These are phyloP conservation scores for Penicillium sp. DNA, from an alignment of 2,329 filamentous ascomycete genomes.

Conservation along the genomic window DNA sequence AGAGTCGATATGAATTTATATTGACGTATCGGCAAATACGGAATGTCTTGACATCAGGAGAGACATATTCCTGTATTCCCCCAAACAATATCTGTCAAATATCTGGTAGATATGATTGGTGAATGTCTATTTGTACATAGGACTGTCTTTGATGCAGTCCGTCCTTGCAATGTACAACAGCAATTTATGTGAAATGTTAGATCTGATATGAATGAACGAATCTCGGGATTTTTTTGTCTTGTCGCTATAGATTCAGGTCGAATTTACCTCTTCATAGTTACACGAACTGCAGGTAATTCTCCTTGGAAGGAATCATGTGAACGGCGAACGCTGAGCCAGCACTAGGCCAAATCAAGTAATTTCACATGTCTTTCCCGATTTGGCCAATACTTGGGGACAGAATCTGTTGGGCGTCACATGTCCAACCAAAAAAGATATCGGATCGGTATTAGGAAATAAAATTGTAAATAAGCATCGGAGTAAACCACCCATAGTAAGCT, in stretches of 20 bases:
- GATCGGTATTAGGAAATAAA: too few relatives aligned
- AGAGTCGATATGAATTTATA: not conserved
- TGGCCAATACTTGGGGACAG: too few relatives aligned
- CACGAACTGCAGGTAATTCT: not conserved
- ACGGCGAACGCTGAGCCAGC: not conserved
- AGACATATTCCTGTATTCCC: not conserved
- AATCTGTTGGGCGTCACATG: too few relatives aligned
- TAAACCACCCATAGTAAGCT: too few relatives aligned
- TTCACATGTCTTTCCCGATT: not conserved
- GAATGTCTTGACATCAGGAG: not conserved
- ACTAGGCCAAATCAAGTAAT: not conserved
- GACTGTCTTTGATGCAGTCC: not conserved
- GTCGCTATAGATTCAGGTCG: too few relatives aligned
- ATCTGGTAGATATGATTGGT: not conserved
- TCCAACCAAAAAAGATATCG: too few relatives aligned
- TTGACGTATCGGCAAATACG: not conserved
- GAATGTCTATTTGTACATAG: not conserved
- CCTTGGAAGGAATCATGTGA: not conserved
- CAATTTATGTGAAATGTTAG: not conserved
- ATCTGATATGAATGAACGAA: not conserved
- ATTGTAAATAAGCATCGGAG: too few relatives aligned
- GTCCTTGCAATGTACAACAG: too few relatives aligned
- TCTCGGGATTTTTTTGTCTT: not conserved
- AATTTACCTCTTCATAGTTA: not conserved
- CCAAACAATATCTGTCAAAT: not conserved